A percentile compares a stretch with the other conserved stretches of the same genome.
These are phyloP conservation scores for Nakaseomyces sp. DNA, from an alignment of 1,139 yeast species.

Conservation along the genomic window DNA sequence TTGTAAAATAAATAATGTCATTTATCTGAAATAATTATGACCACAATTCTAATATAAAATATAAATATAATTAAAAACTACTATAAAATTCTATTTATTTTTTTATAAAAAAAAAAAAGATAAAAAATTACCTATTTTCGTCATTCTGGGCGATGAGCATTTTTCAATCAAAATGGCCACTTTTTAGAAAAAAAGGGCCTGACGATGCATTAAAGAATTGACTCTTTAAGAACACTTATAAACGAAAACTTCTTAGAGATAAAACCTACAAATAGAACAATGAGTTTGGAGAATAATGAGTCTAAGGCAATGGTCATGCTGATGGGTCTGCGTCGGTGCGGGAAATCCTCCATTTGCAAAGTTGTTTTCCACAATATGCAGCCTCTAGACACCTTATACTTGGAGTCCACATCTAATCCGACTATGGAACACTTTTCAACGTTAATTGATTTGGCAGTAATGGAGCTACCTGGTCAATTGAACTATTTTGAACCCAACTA, in stretches of 20 bases:
- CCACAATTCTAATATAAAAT: neutral
- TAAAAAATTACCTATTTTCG: neutral
- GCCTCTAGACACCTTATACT: constrained; percentile 82
- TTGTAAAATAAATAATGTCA: constrained; percentile 2
- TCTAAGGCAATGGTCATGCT: constrained; percentile 64
- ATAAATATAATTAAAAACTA: neutral
- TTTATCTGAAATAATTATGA: neutral
- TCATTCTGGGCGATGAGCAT: constrained; percentile 1
- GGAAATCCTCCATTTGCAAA: constrained; percentile 87
- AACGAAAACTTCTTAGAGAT: constrained; percentile 11
- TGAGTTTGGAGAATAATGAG: constrained; percentile 29
- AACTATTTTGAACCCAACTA: constrained; percentile 79
- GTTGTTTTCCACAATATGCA: constrained; percentile 96
- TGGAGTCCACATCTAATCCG: constrained; percentile 86
- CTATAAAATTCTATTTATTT: neutral
- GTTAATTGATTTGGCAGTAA: constrained; percentile 78
- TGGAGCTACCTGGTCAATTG: constrained; percentile 93
- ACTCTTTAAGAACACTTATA: neutral
- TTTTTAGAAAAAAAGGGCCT: neutral
- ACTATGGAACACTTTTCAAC: constrained; percentile 71
- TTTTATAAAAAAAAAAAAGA: too few species aligned
- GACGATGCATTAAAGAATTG: neutral
- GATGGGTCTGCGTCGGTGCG: constrained; percentile 76
- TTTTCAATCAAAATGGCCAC: neutral
- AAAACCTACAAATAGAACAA: too few species aligned